phyloP scores from a whole-genome alignment of 352 stramenopile genomes.

The Phytophthora sojae region DNA sequence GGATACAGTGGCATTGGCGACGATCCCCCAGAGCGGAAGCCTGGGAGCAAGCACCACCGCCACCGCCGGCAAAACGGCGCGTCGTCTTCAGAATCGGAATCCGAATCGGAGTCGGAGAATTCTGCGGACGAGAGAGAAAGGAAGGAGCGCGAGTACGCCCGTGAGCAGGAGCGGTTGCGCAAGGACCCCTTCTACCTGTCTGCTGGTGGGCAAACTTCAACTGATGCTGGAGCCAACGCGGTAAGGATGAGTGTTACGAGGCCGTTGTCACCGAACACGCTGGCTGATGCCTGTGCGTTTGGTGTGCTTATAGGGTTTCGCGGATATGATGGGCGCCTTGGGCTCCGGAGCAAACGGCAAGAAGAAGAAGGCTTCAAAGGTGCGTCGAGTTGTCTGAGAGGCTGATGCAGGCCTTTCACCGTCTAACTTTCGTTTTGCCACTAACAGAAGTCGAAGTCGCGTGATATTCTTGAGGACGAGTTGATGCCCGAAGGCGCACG shows the following conservation, averaged over 20 bases:
- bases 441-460: conserved; percentile 53
- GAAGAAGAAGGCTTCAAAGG: conserved; percentile 77
- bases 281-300: conserved; percentile 19
- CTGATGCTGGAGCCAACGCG: conserved; percentile 48
- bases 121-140: conserved; percentile 55
- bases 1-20: conserved; percentile 48
- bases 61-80: conserved; percentile 22
- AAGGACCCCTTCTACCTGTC: conserved; percentile 88
- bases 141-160: conserved; percentile 48
- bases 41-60: conserved; percentile 45
- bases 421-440: background rate
- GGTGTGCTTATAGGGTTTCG: conserved; percentile 55
- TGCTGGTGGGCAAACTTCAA: conserved; percentile 25
- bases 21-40: conserved; percentile 58
- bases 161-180: conserved; percentile 72
- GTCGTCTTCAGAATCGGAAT: conserved; percentile 47
- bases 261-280: background rate
- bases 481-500: conserved; percentile 80
- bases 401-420: no score
- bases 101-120: conserved; percentile 38
- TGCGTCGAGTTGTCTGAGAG: conserved; percentile 12
- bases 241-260: conserved; percentile 13
- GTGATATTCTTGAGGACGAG: conserved; percentile 72
- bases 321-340: conserved; percentile 83
- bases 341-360: conserved; percentile 65